Base-by-base conservation (phyloP, 148 eudicot species). In the Spergularia marina region DNA sequence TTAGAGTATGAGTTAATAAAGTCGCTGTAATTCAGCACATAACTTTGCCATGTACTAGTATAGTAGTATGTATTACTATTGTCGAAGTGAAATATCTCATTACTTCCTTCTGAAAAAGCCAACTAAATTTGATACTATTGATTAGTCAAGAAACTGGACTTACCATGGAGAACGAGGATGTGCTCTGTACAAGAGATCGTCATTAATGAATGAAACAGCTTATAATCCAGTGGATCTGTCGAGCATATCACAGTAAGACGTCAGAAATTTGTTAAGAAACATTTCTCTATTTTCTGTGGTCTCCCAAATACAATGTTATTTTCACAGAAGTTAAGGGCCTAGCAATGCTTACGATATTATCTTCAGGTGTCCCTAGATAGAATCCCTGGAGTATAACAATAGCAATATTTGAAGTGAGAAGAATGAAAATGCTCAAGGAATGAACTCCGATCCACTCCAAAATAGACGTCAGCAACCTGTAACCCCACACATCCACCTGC, bases 401-500 rank as follows among this genome's bases (percentile, higher is more conserved):
- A 62, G 86, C 85, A 69, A 92, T 73, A 80, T 92, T 92, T n/a
- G 91, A 90, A 73, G 87, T 83, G 65, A 92, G 30, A 21, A 92
- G 70, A 57, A 88, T 75, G 64, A 90, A 90, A 80, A 92, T 90
- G 81, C 82, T 81, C 49, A 92, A 65, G 36, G 95, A 77, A 78
- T 90, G 97, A 81, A 89, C 87, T 64, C 97, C 95, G 86, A 90
- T 87, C 91, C 91, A 86, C 84, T 93, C 96, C 77, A 93, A 81
- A 18, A 61, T 83, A 49, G 44, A 83, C 52, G 84, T 76, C 73
- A 82, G 55, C 53, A 73, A 51, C 79, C 93, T 82, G 79, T 86
- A 89, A 57, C 84, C 84, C 71, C 83, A 83, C 41, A 93, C 82
- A 84, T 93, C 98, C 7, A 93, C 93, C 96, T 90, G 85, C 69